These are phyloP conservation scores for Fusarium liriodendri DNA, from an alignment of 2,329 filamentous ascomycete genomes.

Conservation along the genomic window DNA sequence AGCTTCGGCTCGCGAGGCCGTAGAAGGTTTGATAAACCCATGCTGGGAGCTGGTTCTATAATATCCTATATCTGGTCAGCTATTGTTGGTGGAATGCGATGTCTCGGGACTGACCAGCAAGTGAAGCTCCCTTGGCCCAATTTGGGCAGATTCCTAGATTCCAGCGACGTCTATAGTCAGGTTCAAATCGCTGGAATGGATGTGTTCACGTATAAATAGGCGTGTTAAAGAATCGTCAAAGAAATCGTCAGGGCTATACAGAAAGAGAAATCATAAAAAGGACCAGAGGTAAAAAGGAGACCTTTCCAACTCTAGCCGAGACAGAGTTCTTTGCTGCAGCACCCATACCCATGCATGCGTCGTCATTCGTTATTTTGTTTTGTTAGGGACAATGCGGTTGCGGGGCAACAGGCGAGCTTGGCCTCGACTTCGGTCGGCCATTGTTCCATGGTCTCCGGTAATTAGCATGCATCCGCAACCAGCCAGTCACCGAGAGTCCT, in stretches of 20 bases:
- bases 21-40: slow-evolving; percentile 63
- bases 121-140: slow-evolving; percentile 16
- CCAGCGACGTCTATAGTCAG: not conserved
- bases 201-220: not conserved
- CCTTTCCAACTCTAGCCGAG: not conserved
- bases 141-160: slow-evolving; percentile 18
- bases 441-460: not conserved
- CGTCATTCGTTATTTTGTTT: slow-evolving; percentile 42
- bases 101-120: slow-evolving; percentile 19
- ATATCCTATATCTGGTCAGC: slow-evolving; percentile 15
- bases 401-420: slow-evolving; percentile 36
- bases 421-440: slow-evolving; percentile 2
- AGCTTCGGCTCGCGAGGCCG: slow-evolving; percentile 61
- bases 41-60: slow-evolving; percentile 44
- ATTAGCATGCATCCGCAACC: not conserved
- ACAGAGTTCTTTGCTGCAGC: slow-evolving; percentile 11
- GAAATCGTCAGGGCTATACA: not conserved
- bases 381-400: slow-evolving; percentile 38
- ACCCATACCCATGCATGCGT: slow-evolving; percentile 20
- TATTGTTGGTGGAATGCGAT: slow-evolving; percentile 12
- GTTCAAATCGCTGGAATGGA: not conserved
- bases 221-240: not conserved
- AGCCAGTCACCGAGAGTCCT: not conserved
- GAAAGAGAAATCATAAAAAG: not conserved
- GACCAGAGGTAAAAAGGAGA: not conserved